Evolutionary conservation across 371 early-diverging fungal species (phyloP).

Genomic region (Mortierella polycephala): DNA sequence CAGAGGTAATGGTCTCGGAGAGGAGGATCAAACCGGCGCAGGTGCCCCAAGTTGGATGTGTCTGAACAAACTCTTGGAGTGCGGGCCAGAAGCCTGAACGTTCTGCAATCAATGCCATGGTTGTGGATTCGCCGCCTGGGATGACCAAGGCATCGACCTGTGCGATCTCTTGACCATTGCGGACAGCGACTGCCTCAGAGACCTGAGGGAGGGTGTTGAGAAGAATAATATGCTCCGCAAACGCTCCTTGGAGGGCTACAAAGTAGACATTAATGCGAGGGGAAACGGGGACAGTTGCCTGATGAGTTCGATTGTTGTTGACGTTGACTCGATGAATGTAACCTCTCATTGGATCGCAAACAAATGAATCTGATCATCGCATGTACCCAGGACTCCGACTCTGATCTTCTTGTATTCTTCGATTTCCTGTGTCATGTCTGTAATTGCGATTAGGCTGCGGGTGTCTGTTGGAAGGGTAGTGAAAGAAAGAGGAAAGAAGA

Average conservation of each 20-base stretch:
- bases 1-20: conserved; percentile 71
- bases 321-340: not conserved
- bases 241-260: conserved; percentile 93
- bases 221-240: conserved; percentile 88
- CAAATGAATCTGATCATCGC: conserved; percentile 9
- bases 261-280: not conserved
- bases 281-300: not conserved
- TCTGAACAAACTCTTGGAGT: conserved; percentile 76
- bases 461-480: not conserved
- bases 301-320: not conserved
- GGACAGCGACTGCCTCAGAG: conserved; percentile 71
- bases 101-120: conserved; percentile 93
- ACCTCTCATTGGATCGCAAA: not conserved
- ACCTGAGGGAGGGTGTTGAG: conserved; percentile 72
- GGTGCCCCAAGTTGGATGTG: conserved; percentile 93
- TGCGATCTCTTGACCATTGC: conserved; percentile 67
- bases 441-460: not conserved
- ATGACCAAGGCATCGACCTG: conserved; percentile 89
- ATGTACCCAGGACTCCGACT: conserved; percentile 52
- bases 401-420: conserved; percentile 40
- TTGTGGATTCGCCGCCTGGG: conserved; percentile 95
- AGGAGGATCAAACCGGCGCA: conserved; percentile 97
- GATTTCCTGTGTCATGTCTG: conserved; percentile 27
- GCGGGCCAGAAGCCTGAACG: conserved; percentile 81
- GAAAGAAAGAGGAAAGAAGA: conserved; percentile 8